These are phyloP conservation scores for Hyaloscypha finlandica DNA, from an alignment of 495 filamentous ascomycete genomes.

Conservation along the genomic window DNA sequence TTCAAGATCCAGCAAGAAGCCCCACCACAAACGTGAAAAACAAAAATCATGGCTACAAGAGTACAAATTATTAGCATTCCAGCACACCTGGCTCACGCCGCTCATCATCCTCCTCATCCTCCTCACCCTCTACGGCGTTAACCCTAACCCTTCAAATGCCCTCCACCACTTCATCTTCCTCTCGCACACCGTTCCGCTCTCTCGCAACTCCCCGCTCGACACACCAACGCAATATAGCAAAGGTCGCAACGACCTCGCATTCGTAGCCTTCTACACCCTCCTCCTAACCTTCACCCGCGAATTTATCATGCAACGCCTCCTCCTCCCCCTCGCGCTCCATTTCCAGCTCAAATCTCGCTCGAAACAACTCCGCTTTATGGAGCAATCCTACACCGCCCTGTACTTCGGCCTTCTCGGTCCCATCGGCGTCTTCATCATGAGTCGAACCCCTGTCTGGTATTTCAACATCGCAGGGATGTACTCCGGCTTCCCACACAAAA, in stretches of 20 bases:
- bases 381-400: slow-evolving; percentile 91
- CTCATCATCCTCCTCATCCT: slow-evolving; percentile 66
- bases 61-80: slow-evolving; percentile 62
- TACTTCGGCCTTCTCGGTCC: slow-evolving; percentile 88
- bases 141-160: slow-evolving; percentile 78
- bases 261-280: slow-evolving; percentile 86
- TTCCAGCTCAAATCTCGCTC: slow-evolving; percentile 67
- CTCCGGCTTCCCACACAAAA: slow-evolving; percentile 82
- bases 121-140: slow-evolving; percentile 67
- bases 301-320: slow-evolving; percentile 89
- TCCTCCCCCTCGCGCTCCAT: slow-evolving; percentile 73
- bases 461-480: slow-evolving; percentile 91
- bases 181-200: slow-evolving; percentile 66
- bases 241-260: slow-evolving; percentile 76
- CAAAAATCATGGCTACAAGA: not conserved
- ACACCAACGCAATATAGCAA: slow-evolving; percentile 81
- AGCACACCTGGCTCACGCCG: slow-evolving; percentile 79
- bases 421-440: slow-evolving; percentile 88
- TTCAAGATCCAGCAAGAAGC: not conserved
- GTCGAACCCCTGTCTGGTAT: slow-evolving; percentile 85
- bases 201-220: slow-evolving; percentile 41
- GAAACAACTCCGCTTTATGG: slow-evolving; percentile 92
- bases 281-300: slow-evolving; percentile 91
- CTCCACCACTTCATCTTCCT: slow-evolving; percentile 86
- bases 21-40: not conserved